Evolutionary conservation across 2,329 filamentous ascomycete species (phyloP), one percentile per base, ranked within the genome.

Genomic region (Penicillium sumatraense): DNA sequence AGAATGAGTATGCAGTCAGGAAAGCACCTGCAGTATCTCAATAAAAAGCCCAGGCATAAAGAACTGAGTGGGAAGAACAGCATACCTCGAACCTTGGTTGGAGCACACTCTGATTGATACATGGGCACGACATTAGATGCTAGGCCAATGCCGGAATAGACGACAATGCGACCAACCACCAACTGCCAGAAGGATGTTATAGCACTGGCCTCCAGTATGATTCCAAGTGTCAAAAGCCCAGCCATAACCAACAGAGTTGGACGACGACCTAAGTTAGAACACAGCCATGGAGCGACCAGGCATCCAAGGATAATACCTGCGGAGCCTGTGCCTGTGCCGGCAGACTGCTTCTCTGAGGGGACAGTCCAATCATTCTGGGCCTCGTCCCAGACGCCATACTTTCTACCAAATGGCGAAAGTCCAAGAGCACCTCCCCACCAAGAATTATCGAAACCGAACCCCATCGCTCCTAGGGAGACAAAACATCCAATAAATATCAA

Each of bases 131-230:
- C 51, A 47, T 57, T 57, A 6, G 46, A 53, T 29, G 46, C 54
- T 16, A 57, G 26, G n/a, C 54, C 54, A 26, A 59, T 56, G 26
- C 50, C 50, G 20, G 63, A 51, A 33, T 54, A 59, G 49, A 66
- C 66, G 26, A 69, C 48, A 24, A 64, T 61, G 4, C 66, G 57
- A 20, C 67, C 65, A 3, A 64, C 62, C 14, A 69, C 57, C 9
- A 69, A 52, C 18, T 62, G 59, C 60, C 66, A 68, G 38, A 66
- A 68, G 21, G 57, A 60, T 2, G 51, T 33, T 3, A 53, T 21
- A 11, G 51, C 31, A 3, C 62, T 51, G 2, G 53, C 49, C 36
- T 62, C 54, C 6, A 63, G 52, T 13, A 63, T 46, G 21, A 61
- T 57, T 7, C 59, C 61, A 1, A 60, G 27, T 13, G 48, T 31